These are phyloP conservation scores for Calocybe cyanea DNA, from an alignment of 768 basidiomycete genomes.

Conservation along the genomic window DNA sequence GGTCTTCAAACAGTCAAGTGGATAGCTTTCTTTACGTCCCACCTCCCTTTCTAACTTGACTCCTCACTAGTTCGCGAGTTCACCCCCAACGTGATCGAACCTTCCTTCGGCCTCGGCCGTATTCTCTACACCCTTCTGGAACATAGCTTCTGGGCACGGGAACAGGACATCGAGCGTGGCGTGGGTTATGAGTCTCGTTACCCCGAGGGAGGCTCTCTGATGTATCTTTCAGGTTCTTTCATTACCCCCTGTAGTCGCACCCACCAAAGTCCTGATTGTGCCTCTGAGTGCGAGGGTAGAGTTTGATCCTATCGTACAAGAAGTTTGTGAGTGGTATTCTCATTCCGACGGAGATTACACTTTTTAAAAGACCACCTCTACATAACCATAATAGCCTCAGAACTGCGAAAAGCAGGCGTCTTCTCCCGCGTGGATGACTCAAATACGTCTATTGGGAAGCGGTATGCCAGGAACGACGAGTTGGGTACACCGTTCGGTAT, in stretches of 20 bases:
- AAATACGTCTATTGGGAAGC: conserved; percentile 90
- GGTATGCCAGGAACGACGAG: conserved; percentile 97
- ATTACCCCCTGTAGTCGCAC: conserved; percentile 84
- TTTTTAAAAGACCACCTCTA: conserved; percentile 8
- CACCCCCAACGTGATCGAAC: conserved; percentile 97
- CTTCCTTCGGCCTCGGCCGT: conserved; percentile 96
- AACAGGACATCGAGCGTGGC: conserved; percentile 85
- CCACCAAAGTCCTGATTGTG: conserved; percentile 95
- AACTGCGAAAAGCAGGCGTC: conserved; percentile 84
- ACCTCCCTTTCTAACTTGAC: neutral
- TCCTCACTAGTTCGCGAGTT: conserved; percentile 76
- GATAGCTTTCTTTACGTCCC: conserved; percentile 22
- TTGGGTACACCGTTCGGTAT: conserved; percentile 96
- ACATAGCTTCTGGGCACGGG: conserved; percentile 94
- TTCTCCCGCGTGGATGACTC: conserved; percentile 96
- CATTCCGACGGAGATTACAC: conserved; percentile 1
- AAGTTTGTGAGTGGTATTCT: conserved; percentile 73
- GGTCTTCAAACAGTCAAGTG: conserved; percentile 87
- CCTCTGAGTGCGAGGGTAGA: conserved; percentile 85
- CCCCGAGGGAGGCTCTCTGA: neutral
- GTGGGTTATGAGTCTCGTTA: conserved; percentile 42
- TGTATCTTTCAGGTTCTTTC: conserved; percentile 67
- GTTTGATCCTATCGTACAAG: conserved; percentile 77
- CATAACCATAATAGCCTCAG: conserved; percentile 53
- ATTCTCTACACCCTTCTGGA: conserved; percentile 93